Conservation (phyloP, 208 protist species). For the Acanthamoeba royreba region DNA sequence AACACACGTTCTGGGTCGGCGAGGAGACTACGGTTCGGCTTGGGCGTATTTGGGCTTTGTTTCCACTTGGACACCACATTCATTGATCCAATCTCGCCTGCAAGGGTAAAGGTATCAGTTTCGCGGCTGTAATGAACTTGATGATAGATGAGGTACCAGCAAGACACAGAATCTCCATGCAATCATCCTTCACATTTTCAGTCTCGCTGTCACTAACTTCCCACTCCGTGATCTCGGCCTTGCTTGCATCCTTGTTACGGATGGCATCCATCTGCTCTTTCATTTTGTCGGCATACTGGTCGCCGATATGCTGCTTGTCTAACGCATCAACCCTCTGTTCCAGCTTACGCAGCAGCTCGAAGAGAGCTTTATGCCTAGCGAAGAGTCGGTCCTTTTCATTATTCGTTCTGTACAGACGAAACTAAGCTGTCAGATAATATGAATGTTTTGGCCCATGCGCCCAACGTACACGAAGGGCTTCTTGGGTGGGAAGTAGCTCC, state of each 20-base stretch:
- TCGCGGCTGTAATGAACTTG: background rate
- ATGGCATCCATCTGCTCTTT: background rate
- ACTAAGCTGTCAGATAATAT: background rate
- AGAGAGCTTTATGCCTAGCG: background rate
- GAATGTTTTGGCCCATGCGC: too few relatives aligned
- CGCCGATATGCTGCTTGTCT: background rate
- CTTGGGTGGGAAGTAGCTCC: conserved; percentile 8
- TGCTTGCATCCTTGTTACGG: background rate
- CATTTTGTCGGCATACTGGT: background rate
- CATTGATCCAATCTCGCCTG: background rate
- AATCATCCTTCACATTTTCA: background rate
- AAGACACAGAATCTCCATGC: conserved; percentile 7
- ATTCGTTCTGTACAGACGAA: background rate
- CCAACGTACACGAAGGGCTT: background rate
- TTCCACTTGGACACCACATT: conserved; percentile 22
- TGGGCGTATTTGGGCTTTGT: background rate
- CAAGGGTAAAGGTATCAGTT: background rate
- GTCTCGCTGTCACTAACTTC: background rate
- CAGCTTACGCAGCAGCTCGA: background rate
- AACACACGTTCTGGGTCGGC: background rate
- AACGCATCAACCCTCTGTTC: background rate
- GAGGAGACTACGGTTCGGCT: background rate
- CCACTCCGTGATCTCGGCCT: background rate
- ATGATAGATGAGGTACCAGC: background rate
- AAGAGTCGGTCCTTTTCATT: background rate